Evolutionary conservation across 306 rosid species (phyloP), one percentile per base, ranked within the genome.

Genomic region (Calophaca sinica): DNA sequence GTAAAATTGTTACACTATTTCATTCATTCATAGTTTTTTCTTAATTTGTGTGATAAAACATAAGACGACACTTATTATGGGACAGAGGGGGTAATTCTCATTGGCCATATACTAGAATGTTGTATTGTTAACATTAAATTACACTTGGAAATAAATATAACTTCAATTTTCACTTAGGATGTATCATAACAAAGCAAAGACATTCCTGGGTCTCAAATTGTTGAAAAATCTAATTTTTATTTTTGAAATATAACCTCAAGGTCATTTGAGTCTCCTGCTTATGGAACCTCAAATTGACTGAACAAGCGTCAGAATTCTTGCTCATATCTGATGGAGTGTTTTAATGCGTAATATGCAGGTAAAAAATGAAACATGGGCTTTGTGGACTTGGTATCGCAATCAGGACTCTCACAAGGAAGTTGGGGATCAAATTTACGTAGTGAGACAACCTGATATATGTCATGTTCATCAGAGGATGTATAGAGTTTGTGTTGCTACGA

Each of bases 301-400:
- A 64, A 39, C 2, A 14, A 5, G 71, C 66, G 46, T 62, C 49
- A 42, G 31, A 62, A 50, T 28, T 62, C 53, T 28, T 71, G 2
- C 73, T 26, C 29, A 64, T 55, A 45, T 36, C 62, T 71, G 49
- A 67, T 12, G 12, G 42, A 5, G 44, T 70, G 53, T 39, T 68
- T 71, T 38, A 50, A 82, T 64, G 72, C 57, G 77, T 41, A 38
- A 72, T 67, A 77, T 80, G 70, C 88, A 90, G 96, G 88, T 87
- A 51, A 89, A 90, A 87, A 93, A 90, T 79, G 90, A 86, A 77
- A 90, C 91, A 28, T 87, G 90, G 89, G 98, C 96, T 51, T 42
- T 89, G 68, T 89, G 96, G 96, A 85, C 86, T 48, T 89, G 96
- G 96, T 75, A 87, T 72, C 83, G 96, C 52, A 90, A 93, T 73